Conservation (phyloP, 1,284 basidiomycete genomes). For the Naganishia sp. region DNA sequence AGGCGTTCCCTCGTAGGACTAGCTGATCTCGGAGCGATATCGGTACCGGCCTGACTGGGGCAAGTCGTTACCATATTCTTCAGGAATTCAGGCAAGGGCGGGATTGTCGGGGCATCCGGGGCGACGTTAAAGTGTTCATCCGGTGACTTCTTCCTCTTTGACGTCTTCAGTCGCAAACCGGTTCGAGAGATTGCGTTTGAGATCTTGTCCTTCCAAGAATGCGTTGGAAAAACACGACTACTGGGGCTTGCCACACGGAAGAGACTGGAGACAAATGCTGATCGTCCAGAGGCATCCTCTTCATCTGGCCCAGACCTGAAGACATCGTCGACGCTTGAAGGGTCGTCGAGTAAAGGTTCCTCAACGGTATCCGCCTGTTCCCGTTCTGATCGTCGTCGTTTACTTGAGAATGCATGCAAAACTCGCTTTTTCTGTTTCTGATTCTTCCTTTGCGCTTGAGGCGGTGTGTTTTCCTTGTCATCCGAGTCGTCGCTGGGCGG, state of each 20-base stretch:
- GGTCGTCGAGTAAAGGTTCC: neutral
- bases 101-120: neutral
- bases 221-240: neutral
- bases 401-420: neutral
- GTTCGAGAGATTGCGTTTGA: slow-evolving; percentile 13
- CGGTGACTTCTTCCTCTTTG: slow-evolving; percentile 2
- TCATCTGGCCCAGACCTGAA: slow-evolving; percentile 1
- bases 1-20: slow-evolving; percentile 4
- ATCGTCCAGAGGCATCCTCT: neutral
- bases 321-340: slow-evolving; percentile 15
- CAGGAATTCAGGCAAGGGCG: slow-evolving; percentile 14
- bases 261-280: neutral
- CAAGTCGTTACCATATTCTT: neutral
- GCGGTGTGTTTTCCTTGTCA: slow-evolving; percentile 12
- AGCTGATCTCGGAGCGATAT: neutral
- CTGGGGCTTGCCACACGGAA: neutral
- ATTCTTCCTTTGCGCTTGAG: neutral
- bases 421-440: neutral
- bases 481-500: too few species aligned
- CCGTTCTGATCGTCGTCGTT: neutral
- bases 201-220: slow-evolving; percentile 14
- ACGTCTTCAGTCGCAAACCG: slow-evolving; percentile 1
- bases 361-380: neutral
- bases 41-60: neutral
- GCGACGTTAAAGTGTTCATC: neutral